phyloP scores from a whole-genome alignment of 2,329 filamentous ascomycete genomes.

The Rhinocladiella mackenziei region DNA sequence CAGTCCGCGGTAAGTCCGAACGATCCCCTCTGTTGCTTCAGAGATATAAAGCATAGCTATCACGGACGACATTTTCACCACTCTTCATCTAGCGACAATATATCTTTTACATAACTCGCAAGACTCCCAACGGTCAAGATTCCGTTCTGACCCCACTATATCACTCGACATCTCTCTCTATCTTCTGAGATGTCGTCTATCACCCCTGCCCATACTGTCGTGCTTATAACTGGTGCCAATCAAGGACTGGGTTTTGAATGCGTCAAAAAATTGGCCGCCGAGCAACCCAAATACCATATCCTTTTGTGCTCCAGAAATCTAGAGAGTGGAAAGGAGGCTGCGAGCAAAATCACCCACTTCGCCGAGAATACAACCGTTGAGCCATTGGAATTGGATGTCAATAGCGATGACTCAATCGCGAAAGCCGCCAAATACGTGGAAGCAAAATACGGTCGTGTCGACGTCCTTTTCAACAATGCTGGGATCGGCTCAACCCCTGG shows the following conservation, averaged over 20 bases:
- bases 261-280: conserved; percentile 30
- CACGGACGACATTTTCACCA: no score
- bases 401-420: conserved; percentile 18
- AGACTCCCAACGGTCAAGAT: no score
- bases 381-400: conserved; percentile 16
- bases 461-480: conserved; percentile 29
- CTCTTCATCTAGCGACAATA: no score
- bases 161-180: no score
- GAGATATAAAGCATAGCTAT: no score
- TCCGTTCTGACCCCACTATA: no score
- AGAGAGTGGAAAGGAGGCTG: conserved; percentile 37
- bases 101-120: no score
- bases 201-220: conserved; percentile 11
- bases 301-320: conserved; percentile 33
- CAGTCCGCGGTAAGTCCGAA: no score
- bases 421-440: conserved; percentile 20
- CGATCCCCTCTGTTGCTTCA: no score
- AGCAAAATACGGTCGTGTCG: conserved; percentile 22
- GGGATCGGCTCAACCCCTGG: conserved; percentile 8
- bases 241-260: conserved; percentile 22
- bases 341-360: conserved; percentile 7
- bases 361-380: conserved; percentile 13
- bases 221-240: conserved; percentile 24
- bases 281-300: conserved; percentile 36
- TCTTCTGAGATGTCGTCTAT: no score